These are phyloP conservation scores for Xylaria sp. DNA, from an alignment of 2,329 filamentous ascomycete species.

Conservation along the genomic window DNA sequence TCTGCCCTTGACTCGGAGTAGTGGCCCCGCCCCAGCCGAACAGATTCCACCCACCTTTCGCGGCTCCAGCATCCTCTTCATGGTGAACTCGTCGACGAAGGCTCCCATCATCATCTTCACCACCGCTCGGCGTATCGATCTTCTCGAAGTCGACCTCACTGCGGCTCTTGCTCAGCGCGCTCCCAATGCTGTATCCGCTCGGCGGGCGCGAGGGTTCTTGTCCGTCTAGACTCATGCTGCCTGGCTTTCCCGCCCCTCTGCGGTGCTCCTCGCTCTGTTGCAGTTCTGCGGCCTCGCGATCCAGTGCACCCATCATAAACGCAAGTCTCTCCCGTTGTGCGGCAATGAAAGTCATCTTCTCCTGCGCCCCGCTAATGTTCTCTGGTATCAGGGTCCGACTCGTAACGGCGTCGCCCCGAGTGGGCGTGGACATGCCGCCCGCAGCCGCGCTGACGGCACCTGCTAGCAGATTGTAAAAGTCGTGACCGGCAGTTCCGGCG, in stretches of 20 bases:
- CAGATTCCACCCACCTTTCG: conserved; percentile 40
- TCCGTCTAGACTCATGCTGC: conserved; percentile 48
- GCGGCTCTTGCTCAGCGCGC: conserved; percentile 78
- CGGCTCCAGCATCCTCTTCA: conserved; percentile 24
- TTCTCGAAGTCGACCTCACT: conserved; percentile 92
- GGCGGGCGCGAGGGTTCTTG: conserved; percentile 56
- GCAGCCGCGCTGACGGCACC: conserved; percentile 75
- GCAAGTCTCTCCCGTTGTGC: conserved; percentile 82
- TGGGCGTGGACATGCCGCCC: conserved; percentile 39
- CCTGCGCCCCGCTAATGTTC: conserved; percentile 68
- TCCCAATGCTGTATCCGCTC: conserved; percentile 60
- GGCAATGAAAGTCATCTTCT: conserved; percentile 79
- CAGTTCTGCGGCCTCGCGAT: conserved; percentile 77
- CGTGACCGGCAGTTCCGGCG: conserved; percentile 60
- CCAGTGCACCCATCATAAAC: conserved; percentile 79
- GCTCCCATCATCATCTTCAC: conserved; percentile 60
- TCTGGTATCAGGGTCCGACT: conserved; percentile 76
- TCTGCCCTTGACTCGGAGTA: conserved; percentile 35
- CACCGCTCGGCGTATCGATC: conserved; percentile 78
- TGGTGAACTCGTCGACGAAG: conserved; percentile 44
- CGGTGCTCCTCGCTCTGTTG: conserved; percentile 52
- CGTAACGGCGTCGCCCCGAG: conserved; percentile 54
- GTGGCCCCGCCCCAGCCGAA: conserved; percentile 45
- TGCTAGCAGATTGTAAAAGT: conserved; percentile 82
- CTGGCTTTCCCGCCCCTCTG: conserved; percentile 37